These are phyloP conservation scores for Nothophytophthora sp. DNA, from an alignment of 352 stramenopile genomes.

Conservation along the genomic window DNA sequence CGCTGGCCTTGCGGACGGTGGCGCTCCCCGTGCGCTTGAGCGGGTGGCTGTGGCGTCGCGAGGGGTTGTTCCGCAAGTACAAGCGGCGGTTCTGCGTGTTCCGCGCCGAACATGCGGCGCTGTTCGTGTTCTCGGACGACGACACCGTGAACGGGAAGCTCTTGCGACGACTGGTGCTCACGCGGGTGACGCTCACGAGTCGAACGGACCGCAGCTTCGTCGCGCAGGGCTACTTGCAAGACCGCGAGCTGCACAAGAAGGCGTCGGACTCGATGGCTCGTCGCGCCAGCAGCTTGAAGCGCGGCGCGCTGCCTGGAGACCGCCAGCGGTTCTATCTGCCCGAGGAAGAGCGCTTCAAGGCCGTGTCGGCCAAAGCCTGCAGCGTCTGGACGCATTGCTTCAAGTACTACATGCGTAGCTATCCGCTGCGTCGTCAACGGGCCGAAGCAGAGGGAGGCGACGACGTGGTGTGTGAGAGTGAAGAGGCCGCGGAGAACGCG, in stretches of 20 bases:
- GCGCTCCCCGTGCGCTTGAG: constrained; percentile 38
- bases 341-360: constrained; percentile 41
- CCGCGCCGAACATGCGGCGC: constrained; percentile 30
- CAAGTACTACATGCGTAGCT: constrained; percentile 61
- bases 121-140: constrained; percentile 51
- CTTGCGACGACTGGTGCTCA: constrained; percentile 43
- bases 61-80: constrained; percentile 47
- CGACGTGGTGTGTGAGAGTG: too few species aligned
- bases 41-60: constrained; percentile 59
- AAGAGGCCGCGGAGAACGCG: constrained; percentile 3
- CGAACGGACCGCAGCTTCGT: constrained; percentile 24
- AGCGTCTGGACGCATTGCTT: constrained; percentile 68
- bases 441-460: not conserved
- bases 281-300: constrained; percentile 15
- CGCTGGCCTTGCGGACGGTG: constrained; percentile 1
- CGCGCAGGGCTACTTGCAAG: constrained; percentile 35
- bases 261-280: constrained; percentile 40
- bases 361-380: constrained; percentile 44
- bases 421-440: constrained; percentile 21
- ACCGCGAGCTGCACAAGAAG: constrained; percentile 50
- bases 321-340: constrained; percentile 43
- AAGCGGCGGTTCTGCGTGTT: constrained; percentile 66
- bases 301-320: constrained; percentile 26
- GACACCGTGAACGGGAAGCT: constrained; percentile 40
- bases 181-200: constrained; percentile 42